Evolutionary conservation across 139 green algal species (phyloP), one percentile per base, ranked within the genome.

Genomic region (Micractinium conductrix): DNA sequence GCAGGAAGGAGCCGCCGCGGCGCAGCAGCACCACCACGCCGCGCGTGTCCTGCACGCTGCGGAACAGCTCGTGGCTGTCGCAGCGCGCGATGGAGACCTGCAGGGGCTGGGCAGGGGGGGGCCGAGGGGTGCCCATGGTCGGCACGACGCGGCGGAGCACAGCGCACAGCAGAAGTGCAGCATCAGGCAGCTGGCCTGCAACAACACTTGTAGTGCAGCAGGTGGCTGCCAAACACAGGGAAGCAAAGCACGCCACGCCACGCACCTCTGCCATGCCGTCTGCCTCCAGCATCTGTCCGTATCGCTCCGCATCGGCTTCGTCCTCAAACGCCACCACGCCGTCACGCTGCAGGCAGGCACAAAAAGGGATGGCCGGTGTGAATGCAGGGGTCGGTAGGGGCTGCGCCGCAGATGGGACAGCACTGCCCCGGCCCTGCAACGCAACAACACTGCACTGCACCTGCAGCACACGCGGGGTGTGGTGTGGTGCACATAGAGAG

Each of bases 271-370:
- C 37, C 9, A 24, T 9, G 17, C 74, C 88, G 0, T 93, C 89
- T 10, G 88, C 87, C 81, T 94, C 92, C 75, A 95, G 58, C 67
- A 85, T 72, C 50, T 86, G 84, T 30, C 86, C 91, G 58, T 88
- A 96, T 22, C 82, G 80, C 69, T 92, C 89, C 16, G 92, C 92
- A 37, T 89, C 89, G 12, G 74, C 89, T 45, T 84, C 86, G 7
- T 73, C 42, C 84, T 93, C 90, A 87, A 96, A 96, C 14, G 87
- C 69, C 37, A 96, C 87, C 40, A 96, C 83, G 8, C 92, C 93
- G 80, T 96, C 93, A n/a, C n/a, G n/a, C n/a, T n/a, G n/a, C n/a
- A n/a, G n/a, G n/a, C n/a, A n/a, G n/a, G n/a, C n/a, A n/a, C n/a
- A n/a, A n/a, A n/a, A n/a, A n/a, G n/a, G n/a, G n/a, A n/a, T n/a